Evolutionary conservation across 2,329 filamentous ascomycete species (phyloP), one percentile per base, ranked within the genome.

Genomic region (Verticillium isaacii): DNA sequence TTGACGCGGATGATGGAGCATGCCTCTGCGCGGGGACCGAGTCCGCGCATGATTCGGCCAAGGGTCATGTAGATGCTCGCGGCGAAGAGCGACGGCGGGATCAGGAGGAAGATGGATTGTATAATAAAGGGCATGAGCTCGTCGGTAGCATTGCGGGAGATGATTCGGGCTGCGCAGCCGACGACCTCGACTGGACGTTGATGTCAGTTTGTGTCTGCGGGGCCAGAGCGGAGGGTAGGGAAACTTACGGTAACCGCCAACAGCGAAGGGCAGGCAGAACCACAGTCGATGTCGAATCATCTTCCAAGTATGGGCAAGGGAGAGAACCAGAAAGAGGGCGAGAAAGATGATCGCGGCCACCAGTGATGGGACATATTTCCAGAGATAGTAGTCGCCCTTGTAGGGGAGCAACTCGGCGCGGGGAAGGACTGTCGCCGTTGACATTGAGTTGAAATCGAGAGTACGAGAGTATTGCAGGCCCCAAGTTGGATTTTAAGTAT

Each of bases 41-140:
- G 65, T n/a, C 74, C 70, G 5, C 57, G 56, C 11, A 78, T 74
- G 19, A 79, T 66, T 4, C 78, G 73, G 9, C 78, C 78, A 1
- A 81, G 74, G 1, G 73, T 70, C 78, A 81, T 81, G 67, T 81
- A 81, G 55, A 80, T 77, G 1, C 74, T 74, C 0, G 79, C 79
- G 5, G 79, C 79, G 57, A 77, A 75, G 9, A 81, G 68, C 0
- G 76, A 73, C 0, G 78, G 77, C 0, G 75, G 75, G 8, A 78
- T 65, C 0, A 73, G 66, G 8, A 72, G 57, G 14, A 79, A 68
- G 0, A 78, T 64, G 3, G 70, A 70, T 64, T 80, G 75, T 19
- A 78, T 67, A 52, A 80, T 71, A 64, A 73, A 80, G 3, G 41
- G 78, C 23, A 58, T 32, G 39, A 58, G 8, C 72, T 73, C 32